These are phyloP conservation scores for Phytophthora constricta DNA, from an alignment of 352 stramenopile species.

Conservation along the genomic window DNA sequence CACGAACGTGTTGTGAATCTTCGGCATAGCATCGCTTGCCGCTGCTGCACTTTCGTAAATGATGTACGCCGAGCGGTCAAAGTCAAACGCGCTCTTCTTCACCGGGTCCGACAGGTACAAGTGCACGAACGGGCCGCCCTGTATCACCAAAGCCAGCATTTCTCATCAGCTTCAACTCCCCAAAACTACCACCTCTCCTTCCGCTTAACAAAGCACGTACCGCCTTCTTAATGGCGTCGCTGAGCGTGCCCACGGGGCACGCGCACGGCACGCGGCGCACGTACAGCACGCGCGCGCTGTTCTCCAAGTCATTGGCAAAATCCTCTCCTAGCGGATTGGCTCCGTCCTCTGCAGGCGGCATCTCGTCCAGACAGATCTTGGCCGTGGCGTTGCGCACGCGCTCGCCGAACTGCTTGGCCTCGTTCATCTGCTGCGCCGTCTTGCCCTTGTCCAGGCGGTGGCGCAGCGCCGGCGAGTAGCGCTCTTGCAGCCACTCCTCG, in stretches of 20 bases:
- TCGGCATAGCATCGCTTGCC: constrained; percentile 74
- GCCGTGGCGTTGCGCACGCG: constrained; percentile 57
- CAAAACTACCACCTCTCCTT: no score
- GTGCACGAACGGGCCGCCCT: constrained; percentile 79
- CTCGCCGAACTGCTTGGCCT: constrained; percentile 80
- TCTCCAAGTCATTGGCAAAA: constrained; percentile 82
- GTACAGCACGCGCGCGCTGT: constrained; percentile 80
- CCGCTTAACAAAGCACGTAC: constrained; percentile 45
- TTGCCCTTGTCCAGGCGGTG: constrained; percentile 73
- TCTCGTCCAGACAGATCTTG: constrained; percentile 75
- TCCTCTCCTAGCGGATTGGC: constrained; percentile 44
- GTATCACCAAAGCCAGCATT: constrained; percentile 4
- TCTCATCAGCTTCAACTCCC: constrained; percentile 2
- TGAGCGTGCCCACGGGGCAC: constrained; percentile 71
- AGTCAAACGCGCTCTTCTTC: constrained; percentile 89
- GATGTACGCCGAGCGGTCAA: constrained; percentile 87
- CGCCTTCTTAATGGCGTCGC: constrained; percentile 84
- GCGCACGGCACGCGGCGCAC: constrained; percentile 83
- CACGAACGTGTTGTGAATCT: constrained; percentile 89
- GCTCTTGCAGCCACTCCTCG: constrained; percentile 88
- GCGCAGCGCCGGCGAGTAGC: constrained; percentile 81
- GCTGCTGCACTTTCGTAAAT: constrained; percentile 79
- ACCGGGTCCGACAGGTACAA: constrained; percentile 84
- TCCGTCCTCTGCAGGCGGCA: constrained; percentile 28
- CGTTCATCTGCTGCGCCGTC: constrained; percentile 66